Evolutionary conservation across 805 yeast species (phyloP).

Genomic region (Ogataea methanolica): DNA sequence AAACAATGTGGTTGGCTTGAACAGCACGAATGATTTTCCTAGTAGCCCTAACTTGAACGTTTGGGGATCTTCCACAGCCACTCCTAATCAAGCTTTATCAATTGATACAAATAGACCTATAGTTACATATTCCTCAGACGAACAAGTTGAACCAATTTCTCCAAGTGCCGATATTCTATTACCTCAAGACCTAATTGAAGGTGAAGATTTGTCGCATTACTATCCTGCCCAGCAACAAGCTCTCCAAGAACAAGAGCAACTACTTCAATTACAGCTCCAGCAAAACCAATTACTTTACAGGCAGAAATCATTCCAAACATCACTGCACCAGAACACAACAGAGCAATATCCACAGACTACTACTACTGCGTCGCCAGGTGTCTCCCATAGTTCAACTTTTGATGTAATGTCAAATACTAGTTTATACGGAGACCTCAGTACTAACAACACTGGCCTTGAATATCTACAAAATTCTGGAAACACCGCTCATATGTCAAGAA

Average conservation of each 20-base stretch:
- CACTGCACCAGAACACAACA: not conserved
- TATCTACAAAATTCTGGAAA: slow-evolving; percentile 2
- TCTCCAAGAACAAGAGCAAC: not conserved
- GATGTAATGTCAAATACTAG: slow-evolving; percentile 10
- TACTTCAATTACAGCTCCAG: not conserved
- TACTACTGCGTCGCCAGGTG: slow-evolving; percentile 9
- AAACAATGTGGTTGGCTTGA: slow-evolving; percentile 10
- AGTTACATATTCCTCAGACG: not conserved
- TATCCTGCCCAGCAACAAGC: not conserved
- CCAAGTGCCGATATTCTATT: slow-evolving; percentile 23
- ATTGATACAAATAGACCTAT: slow-evolving; percentile 4
- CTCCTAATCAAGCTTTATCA: slow-evolving; percentile 1
- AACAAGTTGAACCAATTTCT: slow-evolving; percentile 4
- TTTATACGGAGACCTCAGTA: slow-evolving; percentile 3
- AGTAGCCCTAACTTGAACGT: slow-evolving; percentile 10
- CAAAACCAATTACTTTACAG: not conserved
- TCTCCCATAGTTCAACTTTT: slow-evolving; percentile 12
- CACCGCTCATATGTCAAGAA: slow-evolving; percentile 4
- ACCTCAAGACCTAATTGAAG: slow-evolving; percentile 29
- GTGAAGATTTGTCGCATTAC: slow-evolving; percentile 14
- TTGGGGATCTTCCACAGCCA: slow-evolving; percentile 8
- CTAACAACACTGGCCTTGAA: slow-evolving; percentile 2
- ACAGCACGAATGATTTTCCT: slow-evolving; percentile 2
- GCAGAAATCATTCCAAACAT: not conserved
- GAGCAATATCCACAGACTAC: no score